Conservation (phyloP, 192 early-diverging fungal species). For the Mortierella claussenii region DNA sequence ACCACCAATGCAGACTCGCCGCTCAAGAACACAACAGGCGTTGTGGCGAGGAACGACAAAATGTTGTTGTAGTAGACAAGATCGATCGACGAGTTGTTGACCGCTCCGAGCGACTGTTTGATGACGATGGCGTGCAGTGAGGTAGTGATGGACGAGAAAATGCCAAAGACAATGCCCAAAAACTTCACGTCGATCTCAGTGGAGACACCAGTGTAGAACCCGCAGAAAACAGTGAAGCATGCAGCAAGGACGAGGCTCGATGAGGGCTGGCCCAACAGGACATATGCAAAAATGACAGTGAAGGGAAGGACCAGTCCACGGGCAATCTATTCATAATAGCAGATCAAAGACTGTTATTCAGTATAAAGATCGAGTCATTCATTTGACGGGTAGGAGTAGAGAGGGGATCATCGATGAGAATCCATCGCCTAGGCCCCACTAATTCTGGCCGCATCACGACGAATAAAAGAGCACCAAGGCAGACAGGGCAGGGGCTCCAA, state of each 20-base stretch:
- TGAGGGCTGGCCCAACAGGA: slow-evolving; percentile 53
- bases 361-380: too few species aligned
- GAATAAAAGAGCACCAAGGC: too few species aligned
- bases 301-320: slow-evolving; percentile 67
- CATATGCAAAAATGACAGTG: slow-evolving; percentile 58
- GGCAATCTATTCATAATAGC: slow-evolving; percentile 54
- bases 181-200: slow-evolving; percentile 35
- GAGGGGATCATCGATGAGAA: too few species aligned
- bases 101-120: slow-evolving; percentile 57
- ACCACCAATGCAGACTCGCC: slow-evolving; percentile 48
- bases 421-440: too few species aligned
- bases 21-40: slow-evolving; percentile 60
- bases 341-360: too few species aligned
- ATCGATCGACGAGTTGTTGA: slow-evolving; percentile 63
- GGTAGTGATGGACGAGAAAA: slow-evolving; percentile 64
- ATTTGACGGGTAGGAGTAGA: too few species aligned
- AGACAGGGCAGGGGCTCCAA: too few species aligned
- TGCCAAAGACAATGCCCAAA: slow-evolving; percentile 60
- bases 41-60: slow-evolving; percentile 51
- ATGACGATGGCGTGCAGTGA: slow-evolving; percentile 71
- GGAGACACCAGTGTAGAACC: slow-evolving; percentile 64
- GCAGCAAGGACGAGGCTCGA: slow-evolving; percentile 41
- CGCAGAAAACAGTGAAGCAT: slow-evolving; percentile 61
- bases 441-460: too few species aligned
- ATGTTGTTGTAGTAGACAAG: slow-evolving; percentile 73